These are phyloP conservation scores for Sclerotinia minor DNA, from an alignment of 2,329 filamentous ascomycete genomes.

Conservation along the genomic window DNA sequence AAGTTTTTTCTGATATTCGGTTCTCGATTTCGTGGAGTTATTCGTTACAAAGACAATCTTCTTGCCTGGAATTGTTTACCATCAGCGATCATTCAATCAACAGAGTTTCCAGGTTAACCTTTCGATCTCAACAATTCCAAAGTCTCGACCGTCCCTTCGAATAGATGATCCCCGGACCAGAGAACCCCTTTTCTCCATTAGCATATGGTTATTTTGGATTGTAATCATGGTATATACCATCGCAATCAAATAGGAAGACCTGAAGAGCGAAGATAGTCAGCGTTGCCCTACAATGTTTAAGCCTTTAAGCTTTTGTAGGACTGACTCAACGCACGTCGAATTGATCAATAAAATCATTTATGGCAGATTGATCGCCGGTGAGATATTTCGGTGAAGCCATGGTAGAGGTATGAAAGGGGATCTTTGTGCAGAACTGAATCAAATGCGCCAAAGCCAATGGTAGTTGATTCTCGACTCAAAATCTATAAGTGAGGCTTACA, in stretches of 20 bases:
- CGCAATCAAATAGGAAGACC: constrained; percentile 95
- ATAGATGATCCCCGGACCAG: constrained; percentile 93
- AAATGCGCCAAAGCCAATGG: neutral
- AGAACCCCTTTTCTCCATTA: constrained; percentile 67
- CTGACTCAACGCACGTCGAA: constrained; percentile 75
- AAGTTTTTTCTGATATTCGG: constrained; percentile 92
- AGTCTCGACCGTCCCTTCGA: constrained; percentile 81
- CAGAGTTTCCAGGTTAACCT: constrained; percentile 49
- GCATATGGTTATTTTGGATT: constrained; percentile 28
- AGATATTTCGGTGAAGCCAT: constrained; percentile 58
- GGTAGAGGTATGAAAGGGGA: neutral
- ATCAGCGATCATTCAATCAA: neutral
- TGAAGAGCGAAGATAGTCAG: constrained; percentile 44
- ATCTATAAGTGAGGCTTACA: neutral
- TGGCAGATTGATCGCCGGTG: constrained; percentile 73
- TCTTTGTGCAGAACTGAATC: neutral
- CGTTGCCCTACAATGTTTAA: constrained; percentile 19
- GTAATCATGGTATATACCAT: constrained; percentile 62
- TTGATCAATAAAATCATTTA: constrained; percentile 80
- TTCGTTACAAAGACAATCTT: constrained; percentile 95
- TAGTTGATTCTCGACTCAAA: neutral
- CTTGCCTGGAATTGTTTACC: constrained; percentile 62
- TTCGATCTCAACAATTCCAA: constrained; percentile 77
- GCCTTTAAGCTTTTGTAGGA: constrained; percentile 22
- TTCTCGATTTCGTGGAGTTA: constrained; percentile 95